Conservation (phyloP, 306 rosid species). For the Acacia confusa region DNA sequence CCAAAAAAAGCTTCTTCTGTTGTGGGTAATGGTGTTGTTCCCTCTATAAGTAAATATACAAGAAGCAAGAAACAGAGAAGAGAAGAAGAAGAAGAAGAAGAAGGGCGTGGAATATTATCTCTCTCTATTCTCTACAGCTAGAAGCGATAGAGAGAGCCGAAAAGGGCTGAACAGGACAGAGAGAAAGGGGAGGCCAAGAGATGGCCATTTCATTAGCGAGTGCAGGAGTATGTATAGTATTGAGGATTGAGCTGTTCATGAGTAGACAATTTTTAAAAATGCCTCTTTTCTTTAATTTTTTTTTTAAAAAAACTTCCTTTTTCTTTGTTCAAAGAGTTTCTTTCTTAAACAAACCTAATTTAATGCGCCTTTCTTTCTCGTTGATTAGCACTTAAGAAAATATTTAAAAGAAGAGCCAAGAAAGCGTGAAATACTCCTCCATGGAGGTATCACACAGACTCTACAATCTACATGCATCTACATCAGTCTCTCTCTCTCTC, state of each 20-base stretch:
- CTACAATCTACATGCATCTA: background rate
- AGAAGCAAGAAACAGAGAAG: background rate
- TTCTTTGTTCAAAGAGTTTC: background rate
- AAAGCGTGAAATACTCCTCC: background rate
- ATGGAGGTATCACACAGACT: background rate
- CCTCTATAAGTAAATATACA: background rate
- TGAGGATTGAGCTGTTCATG: slow-evolving; percentile 52
- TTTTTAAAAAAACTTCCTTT: background rate
- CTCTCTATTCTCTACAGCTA: slow-evolving; percentile 39
- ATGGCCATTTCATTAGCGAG: slow-evolving; percentile 49
- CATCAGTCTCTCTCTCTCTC: background rate
- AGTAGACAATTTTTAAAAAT: slow-evolving; percentile 32
- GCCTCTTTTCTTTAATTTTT: background rate
- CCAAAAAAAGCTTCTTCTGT: slow-evolving; percentile 10
- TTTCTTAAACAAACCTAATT: background rate
- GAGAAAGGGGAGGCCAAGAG: slow-evolving; percentile 38
- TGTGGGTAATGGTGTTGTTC: background rate
- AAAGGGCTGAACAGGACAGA: slow-evolving; percentile 31
- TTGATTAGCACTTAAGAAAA: slow-evolving; percentile 11
- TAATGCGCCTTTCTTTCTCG: slow-evolving; percentile 3
- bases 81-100: slow-evolving; percentile 22
- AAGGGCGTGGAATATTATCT: slow-evolving; percentile 31
- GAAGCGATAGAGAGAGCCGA: slow-evolving; percentile 47
- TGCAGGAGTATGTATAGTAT: background rate
- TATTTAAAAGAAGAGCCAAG: background rate